phyloP scores from a whole-genome alignment of 1,139 yeast species.

The Hemisphaericaspora xylanilytica region DNA sequence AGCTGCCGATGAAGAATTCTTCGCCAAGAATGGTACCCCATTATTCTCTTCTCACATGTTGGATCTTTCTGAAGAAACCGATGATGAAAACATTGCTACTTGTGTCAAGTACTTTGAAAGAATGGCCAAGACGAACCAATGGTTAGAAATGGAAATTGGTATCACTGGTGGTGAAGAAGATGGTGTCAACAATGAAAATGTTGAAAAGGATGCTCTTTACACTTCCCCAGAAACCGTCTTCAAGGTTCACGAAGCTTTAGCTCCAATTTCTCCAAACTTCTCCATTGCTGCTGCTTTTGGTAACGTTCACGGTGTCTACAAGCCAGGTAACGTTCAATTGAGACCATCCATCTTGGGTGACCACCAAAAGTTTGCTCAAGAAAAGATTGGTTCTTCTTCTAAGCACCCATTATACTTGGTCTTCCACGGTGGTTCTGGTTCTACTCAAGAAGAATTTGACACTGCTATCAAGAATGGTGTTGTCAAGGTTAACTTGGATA shows the following conservation, averaged over 20 bases:
- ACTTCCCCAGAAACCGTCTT: conserved; percentile 95
- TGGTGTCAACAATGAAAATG: conserved; percentile 98
- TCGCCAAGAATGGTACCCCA: conserved; percentile 83
- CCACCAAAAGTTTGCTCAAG: conserved; percentile 84
- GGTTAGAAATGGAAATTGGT: conserved; percentile 99
- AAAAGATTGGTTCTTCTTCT: conserved; percentile 53
- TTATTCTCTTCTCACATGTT: conserved; percentile 98
- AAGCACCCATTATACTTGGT: conserved; percentile 89
- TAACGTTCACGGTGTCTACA: conserved; percentile 99
- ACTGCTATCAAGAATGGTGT: conserved; percentile 92
- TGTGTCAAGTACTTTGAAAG: conserved; percentile 95
- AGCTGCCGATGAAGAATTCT: conserved; percentile 93
- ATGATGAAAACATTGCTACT: conserved; percentile 90
- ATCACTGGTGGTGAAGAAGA: conserved; percentile 99
- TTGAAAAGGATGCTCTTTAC: conserved; percentile 82
- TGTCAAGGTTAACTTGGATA: conserved; percentile 98
- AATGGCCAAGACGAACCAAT: conserved; percentile 92
- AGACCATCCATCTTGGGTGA: conserved; percentile 93
- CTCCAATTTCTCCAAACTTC: conserved; percentile 95
- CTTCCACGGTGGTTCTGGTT: conserved; percentile 99
- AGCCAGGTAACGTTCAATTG: conserved; percentile 97
- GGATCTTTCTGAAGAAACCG: conserved; percentile 95
- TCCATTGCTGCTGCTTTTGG: conserved; percentile 99
- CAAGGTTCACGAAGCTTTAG: conserved; percentile 84
- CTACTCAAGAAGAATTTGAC: conserved; percentile 86